Evolutionary conservation across 2,329 filamentous ascomycete genomes (phyloP), one percentile per base, ranked within the genome.

Genomic region (Trichoderma arundinaceum): DNA sequence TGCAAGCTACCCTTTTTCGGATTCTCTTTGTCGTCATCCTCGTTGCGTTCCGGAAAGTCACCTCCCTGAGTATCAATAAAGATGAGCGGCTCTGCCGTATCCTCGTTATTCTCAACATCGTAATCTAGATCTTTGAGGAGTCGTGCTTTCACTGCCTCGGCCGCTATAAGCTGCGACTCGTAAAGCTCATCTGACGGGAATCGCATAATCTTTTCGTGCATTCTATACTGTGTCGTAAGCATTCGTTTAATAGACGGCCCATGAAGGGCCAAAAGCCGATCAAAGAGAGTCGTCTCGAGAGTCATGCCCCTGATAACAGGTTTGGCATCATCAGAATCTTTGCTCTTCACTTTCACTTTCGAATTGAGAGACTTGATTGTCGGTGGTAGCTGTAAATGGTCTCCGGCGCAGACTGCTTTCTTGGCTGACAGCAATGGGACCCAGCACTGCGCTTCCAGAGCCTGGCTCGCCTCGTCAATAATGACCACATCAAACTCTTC

Each of bases 21-120:
- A 9, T 72, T 69, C 43, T 78, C 76, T 75, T 81, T 82, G 61
- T 88, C 88, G 28, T 90, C 88, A 13, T 93, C 91, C 71, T 96
- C 91, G 52, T 85, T 88, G 74, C 87, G 90, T 79, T 98, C 94
- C 0, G 91, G 88, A 67, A 94, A 97, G 73, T 96, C 92, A 0
- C 94, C 95, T 9, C 95, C 95, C 77, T 98, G 95, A 0, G 95
- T 99, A 74, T 99, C 95, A 76, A 92, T 96, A 77, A 98, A 98
- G 9, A 99, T 86, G 2, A 99, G 79, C 0, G 95, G 92, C 77
- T 96, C 92, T 54, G 79, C 85, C 0, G 94, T 98, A 72, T 99
- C 92, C 69, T 98, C 95, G 0, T 86, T 93, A 59, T 91, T 89
- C 66, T 87, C 74, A 0, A 97, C 89, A 9, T 86, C 86, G 74